A percentile compares a stretch with the other conserved stretches of the same genome.
Evolutionary conservation across 2,329 filamentous ascomycete genomes (phyloP).

Genomic region (Beauveria medogensis): DNA sequence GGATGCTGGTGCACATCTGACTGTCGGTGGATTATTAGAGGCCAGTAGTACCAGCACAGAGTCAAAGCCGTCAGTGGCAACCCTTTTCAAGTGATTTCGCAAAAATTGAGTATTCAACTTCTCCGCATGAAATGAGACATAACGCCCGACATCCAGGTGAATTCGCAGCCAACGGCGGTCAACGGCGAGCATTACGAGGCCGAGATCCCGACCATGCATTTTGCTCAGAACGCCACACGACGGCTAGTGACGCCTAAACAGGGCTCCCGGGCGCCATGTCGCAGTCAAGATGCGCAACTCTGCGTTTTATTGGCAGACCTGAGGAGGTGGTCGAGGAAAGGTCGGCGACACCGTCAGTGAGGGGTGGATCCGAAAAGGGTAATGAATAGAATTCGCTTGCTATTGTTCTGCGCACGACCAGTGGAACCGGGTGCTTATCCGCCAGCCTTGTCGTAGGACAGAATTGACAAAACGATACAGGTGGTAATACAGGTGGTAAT

Average conservation of each 20-base stretch:
- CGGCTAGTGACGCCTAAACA: background rate
- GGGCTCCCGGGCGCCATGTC: conserved; percentile 1
- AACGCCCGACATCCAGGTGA: background rate
- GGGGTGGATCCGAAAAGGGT: conserved; percentile 9
- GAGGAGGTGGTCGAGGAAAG: background rate
- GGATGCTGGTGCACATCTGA: too few relatives aligned
- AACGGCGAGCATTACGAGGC: background rate
- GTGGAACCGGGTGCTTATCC: conserved; percentile 6
- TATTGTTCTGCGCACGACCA: conserved; percentile 11
- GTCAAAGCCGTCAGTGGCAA: too few relatives aligned
- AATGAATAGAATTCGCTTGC: conserved; percentile 11
- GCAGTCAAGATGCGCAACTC: background rate
- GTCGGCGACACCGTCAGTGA: conserved; percentile 3
- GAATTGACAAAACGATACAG: background rate
- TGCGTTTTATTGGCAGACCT: background rate
- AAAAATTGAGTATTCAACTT: too few relatives aligned
- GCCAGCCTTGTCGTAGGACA: background rate
- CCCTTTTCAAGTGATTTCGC: too few relatives aligned
- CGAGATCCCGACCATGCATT: background rate
- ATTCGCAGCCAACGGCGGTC: background rate
- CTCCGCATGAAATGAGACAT: background rate
- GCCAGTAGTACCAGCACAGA: too few relatives aligned
- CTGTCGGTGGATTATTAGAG: too few relatives aligned
- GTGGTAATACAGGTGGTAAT: background rate
- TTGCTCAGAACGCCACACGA: background rate